Percentiles rank a stretch among this genome's conserved stretches.
Conservation (phyloP, 768 basidiomycete genomes). For the Gelatoporia subvermispora region DNA sequence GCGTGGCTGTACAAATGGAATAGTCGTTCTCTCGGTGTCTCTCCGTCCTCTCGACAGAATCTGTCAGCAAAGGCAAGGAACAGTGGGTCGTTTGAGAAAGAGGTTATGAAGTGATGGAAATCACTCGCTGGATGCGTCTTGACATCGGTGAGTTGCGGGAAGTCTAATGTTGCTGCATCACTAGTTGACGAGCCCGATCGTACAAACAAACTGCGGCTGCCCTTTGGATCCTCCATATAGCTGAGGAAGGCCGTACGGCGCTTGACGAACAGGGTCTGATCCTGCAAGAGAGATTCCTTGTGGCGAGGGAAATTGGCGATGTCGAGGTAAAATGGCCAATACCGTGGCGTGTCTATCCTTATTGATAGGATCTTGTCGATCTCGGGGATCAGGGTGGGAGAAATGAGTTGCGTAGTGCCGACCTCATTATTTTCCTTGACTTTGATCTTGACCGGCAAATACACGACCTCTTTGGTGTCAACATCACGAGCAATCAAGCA, state of each 20-base stretch:
- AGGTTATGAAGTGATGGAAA: conserved; percentile 79
- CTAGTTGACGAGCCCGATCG: conserved; percentile 82
- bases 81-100: conserved; percentile 76
- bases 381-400: conserved; percentile 90
- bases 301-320: conserved; percentile 64
- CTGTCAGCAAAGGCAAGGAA: conserved; percentile 82
- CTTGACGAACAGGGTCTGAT: conserved; percentile 88
- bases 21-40: conserved; percentile 52
- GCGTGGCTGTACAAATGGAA: conserved; percentile 75
- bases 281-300: conserved; percentile 61
- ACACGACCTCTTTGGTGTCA: conserved; percentile 85
- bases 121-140: conserved; percentile 68
- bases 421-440: conserved; percentile 59
- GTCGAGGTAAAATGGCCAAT: conserved; percentile 91
- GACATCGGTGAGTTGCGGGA: conserved; percentile 67
- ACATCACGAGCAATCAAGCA: conserved; percentile 91
- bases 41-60: conserved; percentile 58
- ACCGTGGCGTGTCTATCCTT: conserved; percentile 88
- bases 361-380: conserved; percentile 78
- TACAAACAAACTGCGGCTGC: conserved; percentile 87
- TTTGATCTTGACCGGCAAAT: conserved; percentile 86
- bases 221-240: conserved; percentile 91
- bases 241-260: conserved; percentile 88
- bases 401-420: conserved; percentile 76
- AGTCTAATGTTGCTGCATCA: conserved; percentile 81